phyloP scores from a whole-genome alignment of 306 rosid genomes.

The Alnus rubra region DNA sequence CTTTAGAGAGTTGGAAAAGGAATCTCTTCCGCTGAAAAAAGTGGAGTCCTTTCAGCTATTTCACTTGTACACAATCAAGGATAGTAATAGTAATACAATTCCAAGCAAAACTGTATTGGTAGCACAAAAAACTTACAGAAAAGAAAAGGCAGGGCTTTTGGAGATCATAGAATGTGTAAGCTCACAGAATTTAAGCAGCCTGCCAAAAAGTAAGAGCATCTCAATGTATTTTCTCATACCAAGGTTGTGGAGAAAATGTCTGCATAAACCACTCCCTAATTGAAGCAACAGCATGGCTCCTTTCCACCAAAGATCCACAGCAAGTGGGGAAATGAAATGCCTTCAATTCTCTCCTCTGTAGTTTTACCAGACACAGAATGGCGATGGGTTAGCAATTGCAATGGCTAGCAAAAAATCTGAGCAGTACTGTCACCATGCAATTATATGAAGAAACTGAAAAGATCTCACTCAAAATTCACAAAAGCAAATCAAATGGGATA shows the following conservation, averaged over 20 bases:
- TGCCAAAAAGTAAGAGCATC: not conserved
- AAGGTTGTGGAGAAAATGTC: not conserved
- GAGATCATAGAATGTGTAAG: not conserved
- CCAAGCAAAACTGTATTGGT: not conserved
- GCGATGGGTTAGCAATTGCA: not conserved
- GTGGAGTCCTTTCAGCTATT: not conserved
- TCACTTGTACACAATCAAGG: not conserved
- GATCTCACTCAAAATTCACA: not conserved
- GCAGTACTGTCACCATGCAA: not conserved
- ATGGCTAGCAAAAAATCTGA: not conserved
- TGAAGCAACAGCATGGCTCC: not conserved
- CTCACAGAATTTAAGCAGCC: not conserved
- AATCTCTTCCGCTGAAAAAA: not conserved
- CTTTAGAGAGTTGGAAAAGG: not conserved
- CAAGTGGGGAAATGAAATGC: not conserved
- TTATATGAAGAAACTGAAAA: not conserved
- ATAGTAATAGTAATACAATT: not conserved
- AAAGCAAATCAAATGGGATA: not conserved
- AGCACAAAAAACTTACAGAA: not conserved
- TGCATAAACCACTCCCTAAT: not conserved
- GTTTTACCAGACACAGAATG: too few relatives aligned
- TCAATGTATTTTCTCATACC: not conserved
- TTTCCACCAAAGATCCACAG: not conserved
- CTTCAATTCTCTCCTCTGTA: not conserved
- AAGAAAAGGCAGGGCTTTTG: not conserved